Percentiles rank a stretch among this genome's conserved stretches.
Evolutionary conservation across 2,329 filamentous ascomycete genomes (phyloP).

Genomic region (Fusarium citri): DNA sequence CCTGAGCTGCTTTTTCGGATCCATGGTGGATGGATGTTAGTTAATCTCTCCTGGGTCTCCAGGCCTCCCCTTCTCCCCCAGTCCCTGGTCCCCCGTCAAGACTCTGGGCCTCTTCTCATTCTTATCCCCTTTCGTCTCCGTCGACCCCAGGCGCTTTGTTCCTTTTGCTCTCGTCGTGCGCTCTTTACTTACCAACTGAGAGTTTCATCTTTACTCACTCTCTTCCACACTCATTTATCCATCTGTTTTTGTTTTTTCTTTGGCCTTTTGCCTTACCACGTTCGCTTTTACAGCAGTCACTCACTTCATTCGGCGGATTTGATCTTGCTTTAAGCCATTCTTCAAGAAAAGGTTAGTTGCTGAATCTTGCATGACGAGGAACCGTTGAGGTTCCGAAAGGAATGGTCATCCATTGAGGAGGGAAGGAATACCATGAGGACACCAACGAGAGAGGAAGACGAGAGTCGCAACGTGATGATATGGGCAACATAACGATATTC

Average conservation of each 20-base stretch:
- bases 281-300: conserved; percentile 48
- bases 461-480: neutral
- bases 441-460: neutral
- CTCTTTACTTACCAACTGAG: conserved; percentile 64
- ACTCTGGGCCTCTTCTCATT: conserved; percentile 40
- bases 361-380: neutral
- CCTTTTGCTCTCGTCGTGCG: conserved; percentile 46
- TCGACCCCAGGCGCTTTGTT: conserved; percentile 42
- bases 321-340: conserved; percentile 22
- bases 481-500: neutral
- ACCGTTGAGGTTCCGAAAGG: neutral
- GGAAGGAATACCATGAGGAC: neutral
- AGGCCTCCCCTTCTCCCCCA: conserved; percentile 25
- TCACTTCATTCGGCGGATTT: conserved; percentile 40
- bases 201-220: conserved; percentile 57
- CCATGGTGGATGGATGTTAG: no score
- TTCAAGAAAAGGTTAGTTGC: conserved; percentile 43
- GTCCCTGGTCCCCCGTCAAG: conserved; percentile 38
- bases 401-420: neutral
- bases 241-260: conserved; percentile 37
- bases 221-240: conserved; percentile 67
- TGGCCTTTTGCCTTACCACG: conserved; percentile 44
- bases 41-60: no score
- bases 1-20: no score
- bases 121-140: conserved; percentile 46